phyloP scores from a whole-genome alignment of 106 monocot genomes.

The Acorus gramineus region DNA sequence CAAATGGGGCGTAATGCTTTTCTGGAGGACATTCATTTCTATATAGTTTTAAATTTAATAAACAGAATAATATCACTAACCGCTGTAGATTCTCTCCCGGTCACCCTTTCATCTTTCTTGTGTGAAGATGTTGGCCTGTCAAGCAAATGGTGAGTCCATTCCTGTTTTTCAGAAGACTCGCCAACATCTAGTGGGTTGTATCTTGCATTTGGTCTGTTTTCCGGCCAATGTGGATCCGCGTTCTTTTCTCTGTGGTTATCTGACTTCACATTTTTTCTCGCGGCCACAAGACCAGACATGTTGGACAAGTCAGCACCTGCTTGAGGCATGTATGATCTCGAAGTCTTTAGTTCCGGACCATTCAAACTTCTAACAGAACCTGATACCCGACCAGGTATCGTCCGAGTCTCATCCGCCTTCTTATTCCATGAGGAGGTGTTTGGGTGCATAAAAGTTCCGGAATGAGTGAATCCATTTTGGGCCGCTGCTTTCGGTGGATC shows the following conservation, averaged over 20 bases:
- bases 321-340: slow-evolving; percentile 21
- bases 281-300: slow-evolving; percentile 3
- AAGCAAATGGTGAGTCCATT: slow-evolving; percentile 4
- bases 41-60: too few species aligned
- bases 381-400: slow-evolving; percentile 7
- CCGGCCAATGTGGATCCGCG: slow-evolving; percentile 15
- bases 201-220: slow-evolving; percentile 6
- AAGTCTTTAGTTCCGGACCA: slow-evolving; percentile 14
- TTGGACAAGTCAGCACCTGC: slow-evolving; percentile 6
- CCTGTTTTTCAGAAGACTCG: slow-evolving; percentile 12
- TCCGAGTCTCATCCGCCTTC: slow-evolving; percentile 5
- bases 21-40: too few species aligned
- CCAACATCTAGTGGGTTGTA: slow-evolving; percentile 13
- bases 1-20: too few species aligned
- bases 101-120: neutral
- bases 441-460: slow-evolving; percentile 5
- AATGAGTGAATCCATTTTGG: slow-evolving; percentile 7
- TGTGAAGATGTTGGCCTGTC: slow-evolving; percentile 12
- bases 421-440: slow-evolving; percentile 1
- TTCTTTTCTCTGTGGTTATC: slow-evolving; percentile 22
- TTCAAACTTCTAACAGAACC: slow-evolving; percentile 6
- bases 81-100: slow-evolving; percentile 4
- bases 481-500: slow-evolving; percentile 3
- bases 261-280: slow-evolving; percentile 16
- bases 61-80: slow-evolving; percentile 9